These are phyloP conservation scores for Mytilinidion resinicola DNA, from an alignment of 495 filamentous ascomycete genomes.

Conservation along the genomic window DNA sequence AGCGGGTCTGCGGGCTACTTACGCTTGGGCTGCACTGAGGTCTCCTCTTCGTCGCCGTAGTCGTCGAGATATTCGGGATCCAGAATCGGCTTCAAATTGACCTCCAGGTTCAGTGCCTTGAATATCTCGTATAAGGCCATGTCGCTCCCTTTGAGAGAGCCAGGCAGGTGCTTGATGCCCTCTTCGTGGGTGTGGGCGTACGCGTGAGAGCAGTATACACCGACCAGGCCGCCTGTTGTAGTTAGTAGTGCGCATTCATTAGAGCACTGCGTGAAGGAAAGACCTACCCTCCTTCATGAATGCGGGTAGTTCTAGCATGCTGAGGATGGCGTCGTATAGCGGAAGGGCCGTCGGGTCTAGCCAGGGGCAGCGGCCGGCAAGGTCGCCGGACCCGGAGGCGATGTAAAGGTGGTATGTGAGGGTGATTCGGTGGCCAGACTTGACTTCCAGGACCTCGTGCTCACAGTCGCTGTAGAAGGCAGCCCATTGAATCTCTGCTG, in stretches of 20 bases:
- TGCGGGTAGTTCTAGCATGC: background rate
- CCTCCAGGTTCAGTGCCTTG: slow-evolving; percentile 6
- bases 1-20: background rate
- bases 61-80: background rate
- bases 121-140: slow-evolving; percentile 20
- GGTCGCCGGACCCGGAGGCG: slow-evolving; percentile 14
- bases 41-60: background rate
- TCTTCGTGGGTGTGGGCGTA: slow-evolving; percentile 9
- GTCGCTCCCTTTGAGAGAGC: slow-evolving; percentile 14
- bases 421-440: slow-evolving; percentile 47
- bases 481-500: slow-evolving; percentile 46
- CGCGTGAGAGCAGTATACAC: slow-evolving; percentile 16
- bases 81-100: slow-evolving; percentile 4
- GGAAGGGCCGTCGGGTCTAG: background rate
- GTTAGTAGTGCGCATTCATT: too few species aligned
- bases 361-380: background rate
- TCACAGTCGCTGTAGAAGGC: slow-evolving; percentile 59
- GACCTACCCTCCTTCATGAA: background rate
- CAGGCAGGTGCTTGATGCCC: background rate
- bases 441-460: slow-evolving; percentile 54
- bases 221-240: slow-evolving; percentile 10
- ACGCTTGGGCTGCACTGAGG: background rate
- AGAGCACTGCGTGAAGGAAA: background rate
- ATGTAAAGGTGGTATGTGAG: slow-evolving; percentile 55
- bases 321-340: background rate